These are phyloP conservation scores for Dactylellina parvicollis DNA, from an alignment of 2,329 filamentous ascomycete genomes.

Conservation along the genomic window DNA sequence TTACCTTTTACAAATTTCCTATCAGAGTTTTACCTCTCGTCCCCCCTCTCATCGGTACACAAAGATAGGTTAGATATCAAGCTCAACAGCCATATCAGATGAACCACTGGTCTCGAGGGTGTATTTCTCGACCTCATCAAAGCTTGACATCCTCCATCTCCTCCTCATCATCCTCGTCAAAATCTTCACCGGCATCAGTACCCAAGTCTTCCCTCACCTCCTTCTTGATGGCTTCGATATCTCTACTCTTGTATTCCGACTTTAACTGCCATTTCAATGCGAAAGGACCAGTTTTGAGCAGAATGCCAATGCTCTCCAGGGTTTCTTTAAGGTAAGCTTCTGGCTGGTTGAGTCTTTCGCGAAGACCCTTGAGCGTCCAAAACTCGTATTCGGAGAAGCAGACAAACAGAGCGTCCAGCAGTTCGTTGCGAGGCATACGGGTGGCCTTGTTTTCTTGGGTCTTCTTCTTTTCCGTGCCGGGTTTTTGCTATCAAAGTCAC, in stretches of 20 bases:
- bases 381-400: constrained; percentile 88
- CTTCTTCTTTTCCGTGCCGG: constrained; percentile 67
- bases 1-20: background rate
- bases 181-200: constrained; percentile 64
- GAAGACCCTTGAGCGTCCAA: constrained; percentile 91
- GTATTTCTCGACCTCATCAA: background rate
- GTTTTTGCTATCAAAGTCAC: constrained; percentile 65
- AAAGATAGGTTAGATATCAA: background rate
- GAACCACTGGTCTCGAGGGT: too few species aligned
- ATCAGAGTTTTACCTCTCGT: background rate
- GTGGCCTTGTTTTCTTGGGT: constrained; percentile 82
- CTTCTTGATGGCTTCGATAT: constrained; percentile 61
- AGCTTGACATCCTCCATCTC: constrained; percentile 64
- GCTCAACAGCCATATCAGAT: background rate
- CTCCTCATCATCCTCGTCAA: constrained; percentile 63
- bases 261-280: constrained; percentile 86
- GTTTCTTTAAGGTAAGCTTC: constrained; percentile 91
- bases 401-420: constrained; percentile 83
- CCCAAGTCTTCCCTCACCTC: constrained; percentile 67
- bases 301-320: constrained; percentile 80
- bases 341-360: constrained; percentile 80
- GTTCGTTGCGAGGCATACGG: constrained; percentile 86
- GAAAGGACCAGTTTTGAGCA: constrained; percentile 84
- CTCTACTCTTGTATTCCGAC: constrained; percentile 71
- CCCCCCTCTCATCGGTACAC: too few species aligned